Evolutionary conservation across 306 rosid species (phyloP).

Genomic region (Corylus avellana): DNA sequence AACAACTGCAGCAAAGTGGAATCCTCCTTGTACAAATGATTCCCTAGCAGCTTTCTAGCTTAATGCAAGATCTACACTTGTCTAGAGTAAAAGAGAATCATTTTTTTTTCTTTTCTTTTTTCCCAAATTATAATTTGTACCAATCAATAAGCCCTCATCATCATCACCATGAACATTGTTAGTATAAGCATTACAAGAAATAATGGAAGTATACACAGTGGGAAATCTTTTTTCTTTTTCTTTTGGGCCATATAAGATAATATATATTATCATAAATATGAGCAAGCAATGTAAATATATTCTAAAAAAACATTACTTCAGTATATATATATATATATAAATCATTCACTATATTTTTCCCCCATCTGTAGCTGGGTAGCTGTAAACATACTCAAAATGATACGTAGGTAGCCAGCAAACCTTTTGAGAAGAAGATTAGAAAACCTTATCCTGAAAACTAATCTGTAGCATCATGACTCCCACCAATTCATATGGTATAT

Average conservation of each 20-base stretch:
- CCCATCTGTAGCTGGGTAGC: no score
- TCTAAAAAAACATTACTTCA: no score
- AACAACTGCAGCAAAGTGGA: conserved; percentile 22
- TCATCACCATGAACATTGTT: not conserved
- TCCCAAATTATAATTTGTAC: not conserved
- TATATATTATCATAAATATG: no score
- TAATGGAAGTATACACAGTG: no score
- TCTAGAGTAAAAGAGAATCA: not conserved
- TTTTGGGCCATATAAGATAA: no score
- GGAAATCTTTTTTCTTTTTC: no score
- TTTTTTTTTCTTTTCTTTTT: not conserved
- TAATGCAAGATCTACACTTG: not conserved
- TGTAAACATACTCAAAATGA: not conserved
- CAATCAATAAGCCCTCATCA: not conserved
- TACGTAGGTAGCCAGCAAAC: conserved; percentile 26
- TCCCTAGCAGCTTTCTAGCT: conserved; percentile 17
- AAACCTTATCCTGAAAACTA: conserved; percentile 30
- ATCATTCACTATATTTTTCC: no score
- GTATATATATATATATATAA: no score
- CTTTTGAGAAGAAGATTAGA: conserved; percentile 19
- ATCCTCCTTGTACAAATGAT: conserved; percentile 20
- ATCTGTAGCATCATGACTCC: conserved; percentile 38
- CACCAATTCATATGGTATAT: conserved; percentile 22
- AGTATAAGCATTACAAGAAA: not conserved
- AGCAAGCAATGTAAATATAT: no score